Conservation (phyloP, 2,329 filamentous ascomycete genomes). For the Claviceps citrina region DNA sequence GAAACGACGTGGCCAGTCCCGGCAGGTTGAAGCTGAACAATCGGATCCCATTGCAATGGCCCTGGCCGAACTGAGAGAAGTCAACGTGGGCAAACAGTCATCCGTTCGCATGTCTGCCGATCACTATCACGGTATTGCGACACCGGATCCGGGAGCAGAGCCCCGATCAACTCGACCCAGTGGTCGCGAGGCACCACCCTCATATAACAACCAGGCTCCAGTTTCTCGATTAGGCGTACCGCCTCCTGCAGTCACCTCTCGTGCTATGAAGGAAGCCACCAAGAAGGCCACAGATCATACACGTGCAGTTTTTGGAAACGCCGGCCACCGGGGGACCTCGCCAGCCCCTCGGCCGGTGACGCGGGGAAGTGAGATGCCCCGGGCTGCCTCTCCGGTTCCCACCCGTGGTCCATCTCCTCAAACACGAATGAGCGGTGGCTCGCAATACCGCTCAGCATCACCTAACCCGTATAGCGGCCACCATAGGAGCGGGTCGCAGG, state of each 20-base stretch:
- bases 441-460: slow-evolving; percentile 36
- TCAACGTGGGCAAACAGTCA: slow-evolving; percentile 60
- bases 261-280: slow-evolving; percentile 89
- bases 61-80: slow-evolving; percentile 80
- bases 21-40: slow-evolving; percentile 37
- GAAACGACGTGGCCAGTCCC: slow-evolving; percentile 14
- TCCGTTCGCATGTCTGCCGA: slow-evolving; percentile 83
- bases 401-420: slow-evolving; percentile 48
- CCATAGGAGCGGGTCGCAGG: slow-evolving; percentile 22
- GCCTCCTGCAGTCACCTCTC: slow-evolving; percentile 79
- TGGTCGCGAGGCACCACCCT: slow-evolving; percentile 46
- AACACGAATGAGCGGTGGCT: slow-evolving; percentile 36
- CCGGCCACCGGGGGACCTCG: slow-evolving; percentile 16
- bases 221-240: slow-evolving; percentile 74
- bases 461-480: slow-evolving; percentile 46
- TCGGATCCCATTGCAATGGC: slow-evolving; percentile 82
- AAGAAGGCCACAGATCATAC: slow-evolving; percentile 77
- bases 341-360: slow-evolving; percentile 42
- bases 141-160: slow-evolving; percentile 48
- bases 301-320: slow-evolving; percentile 51
- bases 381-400: slow-evolving; percentile 53
- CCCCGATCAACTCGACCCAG: slow-evolving; percentile 28
- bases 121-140: slow-evolving; percentile 82
- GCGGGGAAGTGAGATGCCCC: slow-evolving; percentile 41
- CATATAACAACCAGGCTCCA: slow-evolving; percentile 53